These are phyloP conservation scores for Coemansia sp. DNA, from an alignment of 192 early-diverging fungal genomes.

Conservation along the genomic window DNA sequence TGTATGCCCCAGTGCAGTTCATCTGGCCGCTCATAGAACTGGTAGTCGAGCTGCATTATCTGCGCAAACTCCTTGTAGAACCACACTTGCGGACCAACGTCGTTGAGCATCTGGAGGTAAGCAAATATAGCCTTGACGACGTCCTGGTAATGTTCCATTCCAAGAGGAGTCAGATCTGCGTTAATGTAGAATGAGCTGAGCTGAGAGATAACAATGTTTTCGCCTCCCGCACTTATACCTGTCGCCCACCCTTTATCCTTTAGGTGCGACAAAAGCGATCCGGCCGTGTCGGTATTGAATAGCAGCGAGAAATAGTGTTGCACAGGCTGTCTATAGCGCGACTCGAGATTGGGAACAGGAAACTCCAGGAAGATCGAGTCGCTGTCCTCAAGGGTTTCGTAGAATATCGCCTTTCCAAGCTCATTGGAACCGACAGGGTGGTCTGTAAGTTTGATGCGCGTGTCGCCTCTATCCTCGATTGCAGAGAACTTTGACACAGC, in stretches of 20 bases:
- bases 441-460: constrained; percentile 57
- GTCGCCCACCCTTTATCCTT: constrained; percentile 85
- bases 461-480: constrained; percentile 71
- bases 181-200: constrained; percentile 17
- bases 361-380: constrained; percentile 70
- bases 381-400: constrained; percentile 71
- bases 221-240: background rate
- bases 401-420: constrained; percentile 65
- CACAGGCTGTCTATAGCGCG: constrained; percentile 56
- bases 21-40: constrained; percentile 61
- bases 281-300: constrained; percentile 77
- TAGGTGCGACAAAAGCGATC: constrained; percentile 78
- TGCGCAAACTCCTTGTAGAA: constrained; percentile 35
- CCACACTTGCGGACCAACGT: constrained; percentile 27
- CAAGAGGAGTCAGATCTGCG: constrained; percentile 16
- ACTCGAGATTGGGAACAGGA: constrained; percentile 73
- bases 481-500: constrained; percentile 74
- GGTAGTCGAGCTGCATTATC: constrained; percentile 47
- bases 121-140: constrained; percentile 27
- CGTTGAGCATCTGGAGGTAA: constrained; percentile 31
- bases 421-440: constrained; percentile 59
- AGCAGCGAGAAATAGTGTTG: constrained; percentile 72
- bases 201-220: constrained; percentile 1
- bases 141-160: constrained; percentile 24
- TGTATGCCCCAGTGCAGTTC: constrained; percentile 60